Evolutionary conservation across 2,329 filamentous ascomycete species (phyloP).

Genomic region (Trichoderma sp.): DNA sequence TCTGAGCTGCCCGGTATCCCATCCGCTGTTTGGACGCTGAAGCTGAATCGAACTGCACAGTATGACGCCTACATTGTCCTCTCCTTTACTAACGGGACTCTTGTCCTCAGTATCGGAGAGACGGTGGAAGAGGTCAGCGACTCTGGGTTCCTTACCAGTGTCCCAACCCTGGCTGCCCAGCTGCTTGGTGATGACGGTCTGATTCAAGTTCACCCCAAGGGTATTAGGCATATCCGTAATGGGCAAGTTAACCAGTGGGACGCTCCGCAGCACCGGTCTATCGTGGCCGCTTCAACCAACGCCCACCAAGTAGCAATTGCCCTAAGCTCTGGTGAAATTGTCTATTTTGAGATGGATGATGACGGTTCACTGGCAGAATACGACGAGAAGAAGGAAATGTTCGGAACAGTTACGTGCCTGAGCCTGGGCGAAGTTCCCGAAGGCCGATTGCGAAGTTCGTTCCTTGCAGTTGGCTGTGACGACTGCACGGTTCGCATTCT

Average conservation of each 20-base stretch:
- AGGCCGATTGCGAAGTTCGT: slow-evolving; percentile 83
- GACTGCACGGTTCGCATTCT: slow-evolving; percentile 93
- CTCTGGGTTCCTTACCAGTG: slow-evolving; percentile 84
- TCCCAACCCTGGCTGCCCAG: slow-evolving; percentile 87
- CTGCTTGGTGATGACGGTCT: slow-evolving; percentile 91
- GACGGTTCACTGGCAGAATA: slow-evolving; percentile 92
- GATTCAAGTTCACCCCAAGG: slow-evolving; percentile 93
- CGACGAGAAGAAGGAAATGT: slow-evolving; percentile 92
- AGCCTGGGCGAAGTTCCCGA: slow-evolving; percentile 90
- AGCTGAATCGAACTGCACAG: slow-evolving; percentile 74
- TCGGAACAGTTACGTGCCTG: slow-evolving; percentile 90
- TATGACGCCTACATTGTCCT: slow-evolving; percentile 96
- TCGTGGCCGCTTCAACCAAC: slow-evolving; percentile 92
- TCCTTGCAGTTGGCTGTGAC: slow-evolving; percentile 93
- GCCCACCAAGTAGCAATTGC: slow-evolving; percentile 90
- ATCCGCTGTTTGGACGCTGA: slow-evolving; percentile 92
- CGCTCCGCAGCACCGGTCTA: slow-evolving; percentile 87
- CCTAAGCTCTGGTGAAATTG: slow-evolving; percentile 91
- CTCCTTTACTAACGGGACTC: slow-evolving; percentile 82
- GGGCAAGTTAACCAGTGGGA: slow-evolving; percentile 90
- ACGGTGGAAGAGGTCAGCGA: slow-evolving; percentile 95
- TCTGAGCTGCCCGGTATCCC: slow-evolving; percentile 87
- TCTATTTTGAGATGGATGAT: slow-evolving; percentile 95
- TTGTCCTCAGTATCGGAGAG: slow-evolving; percentile 93
- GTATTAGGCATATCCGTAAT: slow-evolving; percentile 81